Evolutionary conservation across 169 alveolate species (phyloP).

Genomic region (Perkinsus chesapeaki): DNA sequence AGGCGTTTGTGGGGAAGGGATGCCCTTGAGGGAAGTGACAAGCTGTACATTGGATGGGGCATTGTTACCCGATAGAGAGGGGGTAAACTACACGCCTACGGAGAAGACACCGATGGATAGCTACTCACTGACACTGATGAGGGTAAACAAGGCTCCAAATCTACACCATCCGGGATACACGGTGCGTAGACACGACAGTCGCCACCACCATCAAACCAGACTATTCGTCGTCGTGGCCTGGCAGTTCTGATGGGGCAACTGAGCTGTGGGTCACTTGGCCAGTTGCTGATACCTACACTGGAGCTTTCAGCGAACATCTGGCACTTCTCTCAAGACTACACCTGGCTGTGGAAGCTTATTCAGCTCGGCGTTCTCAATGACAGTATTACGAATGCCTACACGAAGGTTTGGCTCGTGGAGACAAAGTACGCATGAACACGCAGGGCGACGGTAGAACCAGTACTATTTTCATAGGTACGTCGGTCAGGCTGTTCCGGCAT

Average conservation of each 20-base stretch:
- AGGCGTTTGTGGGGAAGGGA: not conserved
- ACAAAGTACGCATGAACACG: not conserved
- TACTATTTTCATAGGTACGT: too few relatives aligned
- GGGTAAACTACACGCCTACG: not conserved
- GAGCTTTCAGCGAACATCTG: not conserved
- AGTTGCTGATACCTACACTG: not conserved
- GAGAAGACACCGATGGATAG: not conserved
- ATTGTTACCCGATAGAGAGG: not conserved
- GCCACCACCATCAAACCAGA: not conserved
- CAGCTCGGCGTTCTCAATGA: not conserved
- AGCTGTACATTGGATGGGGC: not conserved
- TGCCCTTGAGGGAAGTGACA: not conserved
- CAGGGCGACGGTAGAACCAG: too few relatives aligned
- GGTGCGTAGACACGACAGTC: not conserved
- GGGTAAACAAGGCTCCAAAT: not conserved
- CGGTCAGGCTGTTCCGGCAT: too few relatives aligned
- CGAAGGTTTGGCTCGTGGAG: not conserved
- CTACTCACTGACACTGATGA: not conserved
- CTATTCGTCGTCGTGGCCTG: not conserved
- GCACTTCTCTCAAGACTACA: not conserved
- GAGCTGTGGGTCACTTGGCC: not conserved
- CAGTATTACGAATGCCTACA: not conserved
- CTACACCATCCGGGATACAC: not conserved
- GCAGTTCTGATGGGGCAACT: not conserved
- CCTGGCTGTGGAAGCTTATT: not conserved